Percentiles rank a stretch among this genome's conserved stretches.
phyloP scores from a whole-genome alignment of 176 grass and related monocot genomes.

The Stipa capillata region DNA sequence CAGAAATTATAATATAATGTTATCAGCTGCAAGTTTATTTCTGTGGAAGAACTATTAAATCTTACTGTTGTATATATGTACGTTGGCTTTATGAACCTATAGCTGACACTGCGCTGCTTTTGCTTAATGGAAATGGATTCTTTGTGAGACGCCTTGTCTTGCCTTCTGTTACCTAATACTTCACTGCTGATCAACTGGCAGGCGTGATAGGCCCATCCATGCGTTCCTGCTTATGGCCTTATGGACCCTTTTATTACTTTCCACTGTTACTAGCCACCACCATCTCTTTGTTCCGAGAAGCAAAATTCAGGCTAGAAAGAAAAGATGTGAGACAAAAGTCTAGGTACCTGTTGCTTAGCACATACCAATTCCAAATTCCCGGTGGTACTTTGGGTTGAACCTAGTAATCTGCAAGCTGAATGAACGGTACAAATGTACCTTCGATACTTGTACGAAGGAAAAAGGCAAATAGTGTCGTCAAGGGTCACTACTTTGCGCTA shows the following conservation, averaged over 20 bases:
- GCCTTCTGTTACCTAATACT: not conserved
- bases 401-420: not conserved
- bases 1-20: conserved; percentile 11
- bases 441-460: not conserved
- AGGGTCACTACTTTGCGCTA: not conserved
- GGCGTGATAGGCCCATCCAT: not conserved
- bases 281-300: too few relatives aligned
- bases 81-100: not conserved
- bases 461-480: not conserved
- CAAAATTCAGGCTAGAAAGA: too few relatives aligned
- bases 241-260: not conserved
- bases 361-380: too few relatives aligned
- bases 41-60: not conserved
- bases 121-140: conserved; percentile 3
- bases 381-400: not conserved
- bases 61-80: conserved; percentile 16
- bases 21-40: not conserved
- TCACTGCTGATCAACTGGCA: not conserved
- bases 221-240: not conserved
- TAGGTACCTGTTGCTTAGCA: too few relatives aligned
- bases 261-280: not conserved
- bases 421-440: not conserved
- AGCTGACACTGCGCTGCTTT: not conserved
- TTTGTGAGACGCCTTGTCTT: not conserved
- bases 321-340: too few relatives aligned